Base-by-base conservation (phyloP, 257 asterid species). In the Solanum appendiculatum region DNA sequence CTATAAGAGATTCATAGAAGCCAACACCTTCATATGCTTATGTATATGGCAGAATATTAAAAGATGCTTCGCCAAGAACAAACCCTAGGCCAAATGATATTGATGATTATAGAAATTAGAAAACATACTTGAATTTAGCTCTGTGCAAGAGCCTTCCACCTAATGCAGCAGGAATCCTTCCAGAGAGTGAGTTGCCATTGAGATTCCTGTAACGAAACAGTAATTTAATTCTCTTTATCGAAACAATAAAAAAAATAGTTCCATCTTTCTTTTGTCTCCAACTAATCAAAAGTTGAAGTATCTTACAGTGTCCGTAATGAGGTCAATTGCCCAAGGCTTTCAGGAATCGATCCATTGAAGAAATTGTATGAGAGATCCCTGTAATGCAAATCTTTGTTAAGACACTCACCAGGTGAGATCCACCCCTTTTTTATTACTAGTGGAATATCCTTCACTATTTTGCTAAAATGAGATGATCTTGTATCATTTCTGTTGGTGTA, bases 61-160 rank as follows among this genome's bases (percentile, higher is more conserved):
- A 48, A 46, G 42, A 81, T 20, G 46, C 7, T 48, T 81, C 69
- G 48, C 21, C 40, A 81, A 81, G 44, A 48, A 81, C 69, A 42
- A 51, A 37, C 9, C 78, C 40, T 33, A 25, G 27, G 33, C 40
- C 44, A 88, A 85, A 56, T 58, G 10, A 84, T 25, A 15, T 34
- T 51, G 40, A 82, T 15, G 51, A 84, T 15, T 7, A 77, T 27
- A 6, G 21, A 80, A 86, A 74, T 73, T 31, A 5, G 21, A 82
- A 86, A 78, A 87, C 91, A 5, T 89, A 92, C 95, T 91, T 92
- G 84, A 91, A 91, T 86, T 98, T 97, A 88, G 98, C 98, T 54
- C 99, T 94, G 83, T 96, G 99, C 92, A 96, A 93, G 81, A 95
- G 98, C 91, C 96, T 93, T 87, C 98, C 99, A 27, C 98, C 99